Percentiles rank a stretch among this genome's conserved stretches.
These are phyloP conservation scores for Chaetomium sp. DNA, from an alignment of 2,329 filamentous ascomycete species.

Conservation along the genomic window DNA sequence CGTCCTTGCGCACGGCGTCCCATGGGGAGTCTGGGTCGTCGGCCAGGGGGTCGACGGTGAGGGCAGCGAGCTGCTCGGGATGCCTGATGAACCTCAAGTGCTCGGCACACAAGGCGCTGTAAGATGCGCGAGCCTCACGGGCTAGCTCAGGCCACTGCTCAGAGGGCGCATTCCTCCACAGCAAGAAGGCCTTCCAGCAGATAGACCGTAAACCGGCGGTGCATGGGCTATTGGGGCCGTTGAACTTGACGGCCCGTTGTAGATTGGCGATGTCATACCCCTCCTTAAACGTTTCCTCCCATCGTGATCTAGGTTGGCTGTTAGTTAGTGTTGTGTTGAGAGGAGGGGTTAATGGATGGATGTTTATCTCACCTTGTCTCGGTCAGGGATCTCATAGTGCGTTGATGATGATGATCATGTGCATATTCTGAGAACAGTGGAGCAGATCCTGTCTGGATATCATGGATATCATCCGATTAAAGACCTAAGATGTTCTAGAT, in stretches of 20 bases:
- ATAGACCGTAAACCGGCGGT: constrained; percentile 77
- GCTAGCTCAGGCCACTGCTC: constrained; percentile 70
- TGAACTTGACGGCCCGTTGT: constrained; percentile 63
- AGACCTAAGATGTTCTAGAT: not conserved
- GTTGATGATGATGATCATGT: constrained; percentile 11
- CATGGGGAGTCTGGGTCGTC: constrained; percentile 89
- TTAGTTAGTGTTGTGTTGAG: constrained; percentile 1
- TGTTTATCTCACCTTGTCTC: constrained; percentile 51
- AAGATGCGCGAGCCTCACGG: constrained; percentile 70
- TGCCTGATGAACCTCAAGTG: constrained; percentile 82
- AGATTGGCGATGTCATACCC: constrained; percentile 62
- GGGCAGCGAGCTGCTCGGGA: constrained; percentile 73
- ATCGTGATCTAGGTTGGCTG: constrained; percentile 59
- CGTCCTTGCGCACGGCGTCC: constrained; percentile 83
- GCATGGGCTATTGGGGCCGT: constrained; percentile 64
- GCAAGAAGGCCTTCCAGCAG: constrained; percentile 90
- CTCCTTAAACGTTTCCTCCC: constrained; percentile 64
- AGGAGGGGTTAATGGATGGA: constrained; percentile 2
- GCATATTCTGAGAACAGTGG: constrained; percentile 12
- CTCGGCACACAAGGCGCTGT: constrained; percentile 69
- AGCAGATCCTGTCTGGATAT: not conserved
- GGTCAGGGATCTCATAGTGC: constrained; percentile 55
- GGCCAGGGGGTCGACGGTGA: constrained; percentile 78
- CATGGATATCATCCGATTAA: constrained; percentile 11
- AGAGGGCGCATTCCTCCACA: constrained; percentile 69